Base-by-base conservation (phyloP, 805 yeast genomes). In the Wickerhamiella qilinensis region DNA sequence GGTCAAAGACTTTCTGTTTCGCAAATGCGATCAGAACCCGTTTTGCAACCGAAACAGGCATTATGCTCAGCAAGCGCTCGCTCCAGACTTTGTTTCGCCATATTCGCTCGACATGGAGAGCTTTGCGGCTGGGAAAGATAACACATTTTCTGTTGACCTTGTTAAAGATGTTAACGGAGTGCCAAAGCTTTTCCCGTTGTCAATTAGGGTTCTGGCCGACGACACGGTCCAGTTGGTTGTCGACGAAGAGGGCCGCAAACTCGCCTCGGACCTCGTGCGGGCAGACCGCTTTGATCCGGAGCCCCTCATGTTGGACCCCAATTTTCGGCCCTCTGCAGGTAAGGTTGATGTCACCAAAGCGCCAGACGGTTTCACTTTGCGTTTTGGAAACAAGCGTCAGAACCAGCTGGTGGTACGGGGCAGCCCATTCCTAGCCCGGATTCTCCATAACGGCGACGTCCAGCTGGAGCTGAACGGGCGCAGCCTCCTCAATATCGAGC, bases 1-100 rank as follows among this genome's bases (percentile, higher is more conserved):
- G 2, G 55, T 51, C 29, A 48, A 51, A 38, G 38, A 40, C 16
- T 46, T 49, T 45, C 38, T 83, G 39, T 79, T 84, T 64, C 81
- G 83, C 53, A 71, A 65, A 12, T 86, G 97, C 56, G 72, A 65
- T 4, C 77, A 79, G 50, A 70, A 84, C 15, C 93, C 94, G 5
- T 85, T 86, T 53, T 86, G 97, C 53, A 58, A 67, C 36, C 68
- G 97, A 56, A 82, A 86, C 51, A 63, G 88, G 39, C 73, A 71
- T 41, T 83, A 69, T 52, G 81, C 83, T 1, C 43, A 52, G 2
- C 53, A 63, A 34, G 62, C 70, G 4, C 40, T 45, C 4, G 46
- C 46, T 17, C 60, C 65, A 22, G 69, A 71, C 46, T 52, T 63
- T 2, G 45, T 69, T 29, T 71, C 67, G 40, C 48, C 55, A 7